phyloP scores from a whole-genome alignment of 2,329 filamentous ascomycete species.

The Daldinia sp. region DNA sequence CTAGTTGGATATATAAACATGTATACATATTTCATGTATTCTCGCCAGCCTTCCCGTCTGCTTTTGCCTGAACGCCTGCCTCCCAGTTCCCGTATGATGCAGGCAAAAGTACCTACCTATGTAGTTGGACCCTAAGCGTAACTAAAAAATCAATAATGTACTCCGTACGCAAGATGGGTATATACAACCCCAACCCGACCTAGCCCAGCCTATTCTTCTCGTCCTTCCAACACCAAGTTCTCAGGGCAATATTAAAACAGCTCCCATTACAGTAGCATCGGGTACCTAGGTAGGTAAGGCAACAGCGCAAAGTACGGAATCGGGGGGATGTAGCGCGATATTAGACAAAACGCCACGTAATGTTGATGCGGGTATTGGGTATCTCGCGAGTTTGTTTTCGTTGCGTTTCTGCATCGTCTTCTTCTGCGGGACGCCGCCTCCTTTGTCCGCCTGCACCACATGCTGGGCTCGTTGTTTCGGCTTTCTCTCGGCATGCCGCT shows the following conservation, averaged over 20 bases:
- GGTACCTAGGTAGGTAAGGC: background rate
- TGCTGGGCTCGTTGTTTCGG: background rate
- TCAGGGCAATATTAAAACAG: background rate
- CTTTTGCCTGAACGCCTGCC: background rate
- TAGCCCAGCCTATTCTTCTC: background rate
- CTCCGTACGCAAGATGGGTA: slow-evolving; percentile 24
- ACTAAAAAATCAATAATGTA: slow-evolving; percentile 1
- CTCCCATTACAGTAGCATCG: background rate
- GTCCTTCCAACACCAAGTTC: background rate
- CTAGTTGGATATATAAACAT: slow-evolving; percentile 10
- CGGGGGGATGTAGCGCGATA: background rate
- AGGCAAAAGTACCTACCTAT: background rate
- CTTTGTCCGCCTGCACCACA: background rate
- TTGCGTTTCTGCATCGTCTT: background rate
- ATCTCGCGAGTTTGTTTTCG: slow-evolving; percentile 10
- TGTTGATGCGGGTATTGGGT: slow-evolving; percentile 1
- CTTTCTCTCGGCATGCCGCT: slow-evolving; percentile 37
- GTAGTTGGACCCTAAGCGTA: background rate
- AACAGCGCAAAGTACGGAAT: background rate
- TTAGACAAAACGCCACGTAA: background rate
- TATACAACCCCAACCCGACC: slow-evolving; percentile 21
- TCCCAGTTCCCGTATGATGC: background rate
- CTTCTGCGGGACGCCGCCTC: background rate
- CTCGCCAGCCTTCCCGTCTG: background rate
- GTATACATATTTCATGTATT: slow-evolving; percentile 12